Conservation (phyloP, 2,329 filamentous ascomycete species). For the Cladorrhinum sp. region DNA sequence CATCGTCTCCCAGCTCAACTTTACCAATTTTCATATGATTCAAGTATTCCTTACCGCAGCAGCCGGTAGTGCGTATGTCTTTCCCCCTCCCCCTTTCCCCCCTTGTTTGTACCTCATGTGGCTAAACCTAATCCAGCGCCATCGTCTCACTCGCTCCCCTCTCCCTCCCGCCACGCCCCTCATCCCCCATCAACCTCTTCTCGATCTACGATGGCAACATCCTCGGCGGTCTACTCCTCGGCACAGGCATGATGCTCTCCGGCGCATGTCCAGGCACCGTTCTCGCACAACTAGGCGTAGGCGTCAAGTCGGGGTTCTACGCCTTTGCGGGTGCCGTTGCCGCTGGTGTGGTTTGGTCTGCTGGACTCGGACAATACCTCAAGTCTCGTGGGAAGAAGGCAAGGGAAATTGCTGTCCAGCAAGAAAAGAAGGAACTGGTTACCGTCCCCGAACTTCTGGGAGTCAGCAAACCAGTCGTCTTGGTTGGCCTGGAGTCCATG, state of each 20-base stretch:
- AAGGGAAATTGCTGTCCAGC: not conserved
- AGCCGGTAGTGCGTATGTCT: conserved; percentile 57
- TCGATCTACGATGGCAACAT: conserved; percentile 61
- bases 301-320: conserved; percentile 49
- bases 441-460: conserved; percentile 42
- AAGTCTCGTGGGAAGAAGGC: conserved; percentile 21
- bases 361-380: conserved; percentile 39
- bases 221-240: conserved; percentile 59
- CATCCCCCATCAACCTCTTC: conserved; percentile 52
- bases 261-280: conserved; percentile 65
- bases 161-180: conserved; percentile 45
- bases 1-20: conserved; percentile 58
- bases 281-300: conserved; percentile 56
- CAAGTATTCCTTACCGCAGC: conserved; percentile 62
- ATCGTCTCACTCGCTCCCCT: conserved; percentile 45
- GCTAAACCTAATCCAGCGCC: conserved; percentile 13
- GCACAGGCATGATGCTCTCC: conserved; percentile 63
- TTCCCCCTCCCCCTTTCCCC: conserved; percentile 16
- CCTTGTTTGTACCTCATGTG: not conserved
- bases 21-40: conserved; percentile 63
- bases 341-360: conserved; percentile 54
- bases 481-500: conserved; percentile 43
- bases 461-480: conserved; percentile 34
- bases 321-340: conserved; percentile 53
- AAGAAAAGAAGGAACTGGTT: conserved; percentile 12